Conservation (phyloP, 768 basidiomycete species). For the Filobasidium floriforme region DNA sequence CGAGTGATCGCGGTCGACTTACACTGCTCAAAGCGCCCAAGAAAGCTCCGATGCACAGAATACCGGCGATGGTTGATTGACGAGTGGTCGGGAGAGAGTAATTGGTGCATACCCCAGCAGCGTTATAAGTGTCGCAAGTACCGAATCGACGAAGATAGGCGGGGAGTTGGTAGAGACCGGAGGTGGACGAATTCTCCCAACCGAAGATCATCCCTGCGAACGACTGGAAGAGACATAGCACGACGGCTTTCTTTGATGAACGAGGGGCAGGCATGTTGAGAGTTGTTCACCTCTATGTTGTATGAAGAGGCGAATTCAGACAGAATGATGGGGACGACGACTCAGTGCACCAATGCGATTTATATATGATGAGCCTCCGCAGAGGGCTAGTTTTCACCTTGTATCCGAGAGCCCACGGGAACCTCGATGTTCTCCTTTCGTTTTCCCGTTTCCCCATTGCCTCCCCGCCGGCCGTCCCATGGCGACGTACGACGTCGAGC, state of each 20-base stretch:
- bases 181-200: constrained; percentile 41
- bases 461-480: not conserved
- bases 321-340: not conserved
- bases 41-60: constrained; percentile 39
- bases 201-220: constrained; percentile 35
- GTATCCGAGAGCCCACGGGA: no score
- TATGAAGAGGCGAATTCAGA: not conserved
- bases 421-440: no score
- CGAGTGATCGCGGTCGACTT: not conserved
- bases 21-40: constrained; percentile 35
- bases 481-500: not conserved
- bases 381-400: no score
- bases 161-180: constrained; percentile 40
- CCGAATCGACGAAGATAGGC: constrained; percentile 38
- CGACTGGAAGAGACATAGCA: constrained; percentile 42
- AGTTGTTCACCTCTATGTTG: not conserved
- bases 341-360: not conserved
- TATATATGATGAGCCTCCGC: no score
- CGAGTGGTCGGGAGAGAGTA: constrained; percentile 33
- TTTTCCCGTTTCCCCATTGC: no score
- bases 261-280: constrained; percentile 15
- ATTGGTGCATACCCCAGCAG: constrained; percentile 28
- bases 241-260: constrained; percentile 35
- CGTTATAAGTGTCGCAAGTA: constrained; percentile 28
- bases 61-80: constrained; percentile 41